These are phyloP conservation scores for Sporothrix inflata DNA, from an alignment of 2,329 filamentous ascomycete genomes.

Conservation along the genomic window DNA sequence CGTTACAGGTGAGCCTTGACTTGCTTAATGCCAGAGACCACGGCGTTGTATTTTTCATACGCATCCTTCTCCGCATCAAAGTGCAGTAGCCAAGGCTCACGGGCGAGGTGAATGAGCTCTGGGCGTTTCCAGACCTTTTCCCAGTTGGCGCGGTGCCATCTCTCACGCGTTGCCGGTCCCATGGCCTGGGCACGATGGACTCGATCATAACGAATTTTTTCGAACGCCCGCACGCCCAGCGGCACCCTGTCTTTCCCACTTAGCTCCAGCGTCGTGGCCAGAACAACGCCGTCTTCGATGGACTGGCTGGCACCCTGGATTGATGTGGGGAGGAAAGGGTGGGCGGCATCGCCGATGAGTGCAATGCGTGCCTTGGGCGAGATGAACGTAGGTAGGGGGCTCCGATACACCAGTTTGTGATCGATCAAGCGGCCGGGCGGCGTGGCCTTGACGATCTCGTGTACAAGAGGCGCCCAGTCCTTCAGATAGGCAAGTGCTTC, in stretches of 20 bases:
- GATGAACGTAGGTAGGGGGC: constrained; percentile 40
- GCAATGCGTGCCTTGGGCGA: constrained; percentile 42
- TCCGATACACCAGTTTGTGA: constrained; percentile 47
- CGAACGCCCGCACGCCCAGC: constrained; percentile 48
- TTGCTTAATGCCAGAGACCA: background rate
- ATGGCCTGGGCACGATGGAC: constrained; percentile 53
- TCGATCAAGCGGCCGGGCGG: constrained; percentile 36
- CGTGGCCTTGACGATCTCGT: constrained; percentile 46
- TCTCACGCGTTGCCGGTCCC: constrained; percentile 51
- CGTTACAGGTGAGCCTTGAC: background rate
- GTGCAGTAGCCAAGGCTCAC: constrained; percentile 53
- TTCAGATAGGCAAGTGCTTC: constrained; percentile 49
- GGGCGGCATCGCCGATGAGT: constrained; percentile 47
- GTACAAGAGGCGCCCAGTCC: constrained; percentile 48
- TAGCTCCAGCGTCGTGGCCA: constrained; percentile 43
- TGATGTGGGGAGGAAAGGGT: constrained; percentile 46
- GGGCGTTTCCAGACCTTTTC: constrained; percentile 50
- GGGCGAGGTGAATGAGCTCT: constrained; percentile 48
- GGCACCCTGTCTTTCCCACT: constrained; percentile 42
- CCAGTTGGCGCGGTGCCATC: constrained; percentile 58
- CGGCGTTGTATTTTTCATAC: constrained; percentile 36
- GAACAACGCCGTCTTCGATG: constrained; percentile 46
- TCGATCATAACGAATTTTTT: constrained; percentile 52
- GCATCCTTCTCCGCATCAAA: constrained; percentile 55
- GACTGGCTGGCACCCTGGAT: constrained; percentile 47